Base-by-base conservation (phyloP, 73 alveolate species). In the Uronychia binucleata region DNA sequence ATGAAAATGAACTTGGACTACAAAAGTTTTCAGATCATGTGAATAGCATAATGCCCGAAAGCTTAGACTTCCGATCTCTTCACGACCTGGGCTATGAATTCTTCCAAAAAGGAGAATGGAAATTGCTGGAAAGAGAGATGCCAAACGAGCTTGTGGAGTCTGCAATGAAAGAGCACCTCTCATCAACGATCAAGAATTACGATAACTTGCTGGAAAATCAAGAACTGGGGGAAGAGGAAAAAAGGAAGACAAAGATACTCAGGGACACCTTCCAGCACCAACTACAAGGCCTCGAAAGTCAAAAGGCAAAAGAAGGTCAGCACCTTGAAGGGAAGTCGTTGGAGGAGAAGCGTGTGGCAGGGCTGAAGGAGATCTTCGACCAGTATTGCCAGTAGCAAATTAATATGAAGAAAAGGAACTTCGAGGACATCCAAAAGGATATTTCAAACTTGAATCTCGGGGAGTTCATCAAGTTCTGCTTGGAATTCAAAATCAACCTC, bases 341-440 rank as follows among this genome's bases (percentile, higher is more conserved):
- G 58, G 95, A 90, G 34, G 98, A 90, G 85, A 92, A 82, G 85
- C 81, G 96, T 78, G 94, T 91, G 57, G 75, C 83, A 77, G 89
- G 88, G 31, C 34, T 93, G 0, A 93, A 88, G 85, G 97, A 92
- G 78, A 95, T 95, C 19, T 95, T 95, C 80, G 93, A 90, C 75
- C 93, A 91, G 83, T 95, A 95, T 88, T 86, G 95, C 77, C 88
- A 91, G 33, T 91, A 92, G 74, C 94, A 95, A 79, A 77, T 93
- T 1, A 82, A 90, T 77, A 92, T 94, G 28, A 97, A 97, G 0
- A 91, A 86, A 78, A 95, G 93, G n/a, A 95, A 97, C 25, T 95
- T 95, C 85, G 98, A 95, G 67, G 90, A 92, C 31, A 92, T 95
- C 30, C 75, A 93, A 57, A 86, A 90, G 34, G 94, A 95, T 79